phyloP scores from a whole-genome alignment of 176 grass and related monocot species.

The Cymbopogon citratus region DNA sequence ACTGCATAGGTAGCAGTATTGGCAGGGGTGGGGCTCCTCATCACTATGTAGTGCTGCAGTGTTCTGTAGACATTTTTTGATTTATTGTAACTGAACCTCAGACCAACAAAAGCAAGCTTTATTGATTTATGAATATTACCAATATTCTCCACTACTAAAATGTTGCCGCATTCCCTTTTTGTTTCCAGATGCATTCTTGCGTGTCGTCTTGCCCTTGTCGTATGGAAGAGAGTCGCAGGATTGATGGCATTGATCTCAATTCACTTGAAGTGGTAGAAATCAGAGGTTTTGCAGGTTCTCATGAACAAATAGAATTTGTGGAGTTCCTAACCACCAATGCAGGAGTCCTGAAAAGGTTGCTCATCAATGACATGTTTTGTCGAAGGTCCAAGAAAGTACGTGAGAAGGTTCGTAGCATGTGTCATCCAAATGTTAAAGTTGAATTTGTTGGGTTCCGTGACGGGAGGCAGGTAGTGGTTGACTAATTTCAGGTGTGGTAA shows the following conservation, averaged over 20 bases:
- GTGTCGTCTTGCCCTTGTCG: not conserved
- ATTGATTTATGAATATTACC: not conserved
- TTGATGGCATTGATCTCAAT: not conserved
- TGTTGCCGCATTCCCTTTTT: no score
- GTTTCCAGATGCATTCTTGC: not conserved
- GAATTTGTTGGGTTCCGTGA: not conserved
- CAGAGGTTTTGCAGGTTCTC: no score
- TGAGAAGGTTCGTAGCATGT: not conserved
- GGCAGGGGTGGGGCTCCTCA: no score
- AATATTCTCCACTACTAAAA: not conserved
- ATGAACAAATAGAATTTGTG: not conserved
- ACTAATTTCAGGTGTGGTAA: not conserved
- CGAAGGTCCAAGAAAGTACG: not conserved
- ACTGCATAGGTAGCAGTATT: no score
- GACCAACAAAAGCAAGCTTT: no score
- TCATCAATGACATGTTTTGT: not conserved
- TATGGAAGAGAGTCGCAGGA: not conserved
- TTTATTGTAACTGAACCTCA: no score
- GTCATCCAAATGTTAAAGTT: not conserved
- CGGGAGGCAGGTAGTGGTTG: not conserved
- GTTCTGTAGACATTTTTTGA: no score
- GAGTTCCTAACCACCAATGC: not conserved
- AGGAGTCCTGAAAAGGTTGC: not conserved
- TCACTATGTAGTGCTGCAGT: no score
- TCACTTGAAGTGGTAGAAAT: not conserved